These are phyloP conservation scores for Cylindrotheca fusiformis DNA, from an alignment of 108 stramenopile species.

Conservation along the genomic window DNA sequence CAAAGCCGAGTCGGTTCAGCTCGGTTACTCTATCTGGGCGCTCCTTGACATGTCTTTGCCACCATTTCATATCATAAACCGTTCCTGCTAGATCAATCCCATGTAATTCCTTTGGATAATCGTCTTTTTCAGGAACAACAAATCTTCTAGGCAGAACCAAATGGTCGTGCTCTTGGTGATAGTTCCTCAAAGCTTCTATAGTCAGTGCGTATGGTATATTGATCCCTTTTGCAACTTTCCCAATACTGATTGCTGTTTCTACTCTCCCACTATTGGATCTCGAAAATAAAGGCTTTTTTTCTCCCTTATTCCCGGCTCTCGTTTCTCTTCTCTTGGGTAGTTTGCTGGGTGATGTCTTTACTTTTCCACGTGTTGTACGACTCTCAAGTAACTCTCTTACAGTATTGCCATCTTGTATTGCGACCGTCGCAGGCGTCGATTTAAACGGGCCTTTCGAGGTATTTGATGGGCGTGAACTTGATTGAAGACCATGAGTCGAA, in stretches of 20 bases:
- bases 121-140: slow-evolving; percentile 39
- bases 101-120: slow-evolving; percentile 66
- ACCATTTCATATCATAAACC: slow-evolving; percentile 84
- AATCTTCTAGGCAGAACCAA: slow-evolving; percentile 61
- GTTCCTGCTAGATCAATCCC: slow-evolving; percentile 55
- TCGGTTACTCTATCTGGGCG: slow-evolving; percentile 56
- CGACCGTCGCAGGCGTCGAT: too few species aligned
- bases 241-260: background rate
- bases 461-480: too few species aligned
- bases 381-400: too few species aligned
- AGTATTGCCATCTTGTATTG: too few species aligned
- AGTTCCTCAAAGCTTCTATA: slow-evolving; percentile 43
- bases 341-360: too few species aligned
- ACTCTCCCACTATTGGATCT: too few species aligned
- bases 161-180: slow-evolving; percentile 51
- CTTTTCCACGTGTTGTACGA: too few species aligned
- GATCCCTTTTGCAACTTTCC: slow-evolving; percentile 9
- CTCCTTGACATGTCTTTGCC: slow-evolving; percentile 60
- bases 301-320: too few species aligned
- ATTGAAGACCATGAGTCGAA: too few species aligned
- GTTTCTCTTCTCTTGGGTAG: too few species aligned
- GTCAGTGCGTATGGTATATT: slow-evolving; percentile 56
- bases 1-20: slow-evolving; percentile 71
- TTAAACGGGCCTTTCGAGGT: too few species aligned
- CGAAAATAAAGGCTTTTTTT: too few species aligned